Percentiles rank a stretch among this genome's conserved stretches.
These are phyloP conservation scores for Cladobotryum mycophilum DNA, from an alignment of 2,329 filamentous ascomycete genomes.

Conservation along the genomic window DNA sequence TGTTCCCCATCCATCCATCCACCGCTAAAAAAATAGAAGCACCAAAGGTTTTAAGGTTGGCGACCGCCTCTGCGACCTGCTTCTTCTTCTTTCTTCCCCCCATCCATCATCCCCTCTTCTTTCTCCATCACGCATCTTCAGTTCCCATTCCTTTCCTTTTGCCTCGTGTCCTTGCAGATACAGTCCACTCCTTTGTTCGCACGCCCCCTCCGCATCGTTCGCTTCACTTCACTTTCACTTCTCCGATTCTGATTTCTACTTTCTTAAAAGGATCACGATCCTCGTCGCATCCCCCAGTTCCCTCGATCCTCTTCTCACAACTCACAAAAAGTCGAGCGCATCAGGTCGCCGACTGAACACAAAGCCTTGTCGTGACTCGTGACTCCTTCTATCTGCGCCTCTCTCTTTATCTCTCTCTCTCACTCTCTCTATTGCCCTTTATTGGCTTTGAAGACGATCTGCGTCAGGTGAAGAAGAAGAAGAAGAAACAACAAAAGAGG, in stretches of 20 bases:
- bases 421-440: too few relatives aligned
- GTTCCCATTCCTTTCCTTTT: slow-evolving; percentile 15
- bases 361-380: neutral
- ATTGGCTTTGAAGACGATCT: neutral
- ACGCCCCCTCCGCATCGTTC: neutral
- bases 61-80: neutral
- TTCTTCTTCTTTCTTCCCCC: slow-evolving; percentile 12
- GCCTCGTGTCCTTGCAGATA: slow-evolving; percentile 10
- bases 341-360: slow-evolving; percentile 9
- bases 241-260: neutral
- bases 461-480: neutral
- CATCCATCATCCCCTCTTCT: slow-evolving; percentile 13
- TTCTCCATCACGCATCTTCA: neutral
- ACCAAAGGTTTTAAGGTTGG: too few relatives aligned
- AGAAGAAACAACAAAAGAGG: neutral
- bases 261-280: slow-evolving; percentile 1
- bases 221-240: neutral
- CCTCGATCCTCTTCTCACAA: slow-evolving; percentile 2
- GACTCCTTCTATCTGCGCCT: neutral
- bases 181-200: slow-evolving; percentile 25
- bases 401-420: too few relatives aligned
- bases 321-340: slow-evolving; percentile 9
- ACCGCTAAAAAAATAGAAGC: slow-evolving; percentile 8
- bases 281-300: slow-evolving; percentile 7
- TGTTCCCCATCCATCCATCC: too few relatives aligned